Evolutionary conservation across 2,329 filamentous ascomycete genomes (phyloP).

Genomic region (Phoma sp.): DNA sequence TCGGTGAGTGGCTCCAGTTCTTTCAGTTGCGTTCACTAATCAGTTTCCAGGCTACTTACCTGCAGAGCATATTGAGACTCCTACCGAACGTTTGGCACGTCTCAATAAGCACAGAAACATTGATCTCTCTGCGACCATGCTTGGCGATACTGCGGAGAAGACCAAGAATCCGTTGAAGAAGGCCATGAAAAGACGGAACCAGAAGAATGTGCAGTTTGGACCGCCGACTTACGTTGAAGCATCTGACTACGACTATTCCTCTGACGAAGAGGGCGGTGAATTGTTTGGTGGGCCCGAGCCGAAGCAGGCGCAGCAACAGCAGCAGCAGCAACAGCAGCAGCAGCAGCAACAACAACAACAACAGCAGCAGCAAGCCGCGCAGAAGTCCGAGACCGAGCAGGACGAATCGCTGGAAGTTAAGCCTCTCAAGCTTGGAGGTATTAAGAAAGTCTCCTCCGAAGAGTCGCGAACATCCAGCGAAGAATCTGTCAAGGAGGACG

Average conservation of each 20-base stretch:
- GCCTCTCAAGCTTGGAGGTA: constrained; percentile 45
- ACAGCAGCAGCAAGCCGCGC: constrained; percentile 27
- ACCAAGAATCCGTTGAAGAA: constrained; percentile 82
- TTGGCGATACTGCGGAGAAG: constrained; percentile 77
- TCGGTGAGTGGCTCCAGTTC: constrained; percentile 60
- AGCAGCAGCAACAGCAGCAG: constrained; percentile 16
- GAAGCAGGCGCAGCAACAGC: constrained; percentile 27
- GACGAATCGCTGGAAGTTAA: constrained; percentile 45
- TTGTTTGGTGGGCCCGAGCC: constrained; percentile 46
- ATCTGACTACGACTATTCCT: constrained; percentile 84
- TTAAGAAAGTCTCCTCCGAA: constrained; percentile 39
- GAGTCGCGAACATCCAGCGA: constrained; percentile 41
- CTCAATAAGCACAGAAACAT: constrained; percentile 98
- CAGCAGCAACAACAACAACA: constrained; percentile 28
- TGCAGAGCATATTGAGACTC: constrained; percentile 97
- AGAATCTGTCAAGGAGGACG: constrained; percentile 50
- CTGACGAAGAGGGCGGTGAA: constrained; percentile 69
- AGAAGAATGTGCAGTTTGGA: constrained; percentile 86
- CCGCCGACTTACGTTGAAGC: constrained; percentile 88
- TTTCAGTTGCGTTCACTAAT: constrained; percentile 1
- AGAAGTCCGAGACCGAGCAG: constrained; percentile 51
- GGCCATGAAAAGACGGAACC: constrained; percentile 79
- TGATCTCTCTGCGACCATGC: constrained; percentile 77
- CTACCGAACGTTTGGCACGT: constrained; percentile 89
- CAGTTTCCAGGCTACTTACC: constrained; percentile 84